These are phyloP conservation scores for Tubosaeta brunneosetosa DNA, from an alignment of 768 basidiomycete genomes.

Conservation along the genomic window DNA sequence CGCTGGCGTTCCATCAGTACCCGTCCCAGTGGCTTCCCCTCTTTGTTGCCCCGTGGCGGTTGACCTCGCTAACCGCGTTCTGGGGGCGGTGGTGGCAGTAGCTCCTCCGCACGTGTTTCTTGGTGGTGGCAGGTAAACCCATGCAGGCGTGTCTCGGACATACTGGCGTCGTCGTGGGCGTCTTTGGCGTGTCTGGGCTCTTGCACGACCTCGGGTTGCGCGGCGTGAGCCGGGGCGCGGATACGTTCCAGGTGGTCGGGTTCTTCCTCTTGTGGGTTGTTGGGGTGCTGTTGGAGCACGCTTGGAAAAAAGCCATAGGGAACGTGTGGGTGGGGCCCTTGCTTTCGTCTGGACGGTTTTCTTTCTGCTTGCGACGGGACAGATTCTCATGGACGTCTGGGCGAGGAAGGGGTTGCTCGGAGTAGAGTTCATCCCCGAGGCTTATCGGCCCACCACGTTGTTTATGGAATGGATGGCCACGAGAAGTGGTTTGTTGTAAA, in stretches of 20 bases:
- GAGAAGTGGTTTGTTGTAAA: background rate
- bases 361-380: conserved; percentile 48
- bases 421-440: conserved; percentile 8
- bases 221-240: conserved; percentile 52
- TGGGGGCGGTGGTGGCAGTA: conserved; percentile 72
- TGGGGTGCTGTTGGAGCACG: conserved; percentile 46
- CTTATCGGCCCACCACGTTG: conserved; percentile 18
- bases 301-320: conserved; percentile 44
- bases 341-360: conserved; percentile 50
- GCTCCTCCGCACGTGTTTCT: conserved; percentile 53
- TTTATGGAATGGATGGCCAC: conserved; percentile 11
- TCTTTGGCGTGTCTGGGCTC: conserved; percentile 55
- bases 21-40: conserved; percentile 59
- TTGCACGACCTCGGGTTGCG: conserved; percentile 56
- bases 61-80: conserved; percentile 56
- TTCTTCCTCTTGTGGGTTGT: conserved; percentile 58
- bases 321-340: conserved; percentile 40
- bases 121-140: conserved; percentile 46
- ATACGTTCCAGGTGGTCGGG: conserved; percentile 38
- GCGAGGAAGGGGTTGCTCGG: conserved; percentile 19
- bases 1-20: conserved; percentile 44
- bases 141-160: conserved; percentile 43
- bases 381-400: conserved; percentile 44
- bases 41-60: conserved; percentile 52
- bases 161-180: conserved; percentile 47